Conservation (phyloP, 2,329 filamentous ascomycete species). For the Leptographium flavum region DNA sequence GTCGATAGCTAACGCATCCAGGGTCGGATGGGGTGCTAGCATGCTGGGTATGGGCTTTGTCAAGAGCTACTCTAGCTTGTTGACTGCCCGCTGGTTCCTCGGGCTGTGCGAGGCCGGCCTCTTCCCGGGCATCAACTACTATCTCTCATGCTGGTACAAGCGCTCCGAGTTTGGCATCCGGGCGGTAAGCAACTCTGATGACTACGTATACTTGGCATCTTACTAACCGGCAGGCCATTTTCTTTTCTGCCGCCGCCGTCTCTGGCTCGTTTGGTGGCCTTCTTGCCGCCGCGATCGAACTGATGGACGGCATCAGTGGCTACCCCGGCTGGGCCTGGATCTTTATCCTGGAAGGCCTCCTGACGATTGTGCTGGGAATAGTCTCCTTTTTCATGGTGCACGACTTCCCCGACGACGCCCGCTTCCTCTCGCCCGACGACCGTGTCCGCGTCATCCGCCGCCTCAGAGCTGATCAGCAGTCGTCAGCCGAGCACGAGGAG, state of each 20-base stretch:
- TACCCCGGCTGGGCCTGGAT: constrained; percentile 45
- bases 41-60: constrained; percentile 60
- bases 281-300: constrained; percentile 51
- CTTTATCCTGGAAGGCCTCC: constrained; percentile 52
- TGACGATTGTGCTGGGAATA: constrained; percentile 50
- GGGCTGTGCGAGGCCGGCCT: constrained; percentile 63
- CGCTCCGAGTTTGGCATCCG: constrained; percentile 61
- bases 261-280: constrained; percentile 62
- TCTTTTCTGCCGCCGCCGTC: constrained; percentile 66
- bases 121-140: constrained; percentile 55
- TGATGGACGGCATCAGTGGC: constrained; percentile 47
- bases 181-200: constrained; percentile 21
- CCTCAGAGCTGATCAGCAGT: constrained; percentile 53
- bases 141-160: constrained; percentile 68
- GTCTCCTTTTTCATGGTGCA: constrained; percentile 59
- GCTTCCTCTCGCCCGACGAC: constrained; percentile 52
- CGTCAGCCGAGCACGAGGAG: constrained; percentile 51
- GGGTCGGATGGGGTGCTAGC: constrained; percentile 48
- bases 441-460: constrained; percentile 53
- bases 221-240: constrained; percentile 55
- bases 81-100: constrained; percentile 56
- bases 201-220: too few relatives aligned
- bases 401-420: constrained; percentile 63
- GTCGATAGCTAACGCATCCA: constrained; percentile 12
- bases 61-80: constrained; percentile 46